phyloP scores from a whole-genome alignment of 1,284 basidiomycete genomes.

The Cryptococcus depauperatus region DNA sequence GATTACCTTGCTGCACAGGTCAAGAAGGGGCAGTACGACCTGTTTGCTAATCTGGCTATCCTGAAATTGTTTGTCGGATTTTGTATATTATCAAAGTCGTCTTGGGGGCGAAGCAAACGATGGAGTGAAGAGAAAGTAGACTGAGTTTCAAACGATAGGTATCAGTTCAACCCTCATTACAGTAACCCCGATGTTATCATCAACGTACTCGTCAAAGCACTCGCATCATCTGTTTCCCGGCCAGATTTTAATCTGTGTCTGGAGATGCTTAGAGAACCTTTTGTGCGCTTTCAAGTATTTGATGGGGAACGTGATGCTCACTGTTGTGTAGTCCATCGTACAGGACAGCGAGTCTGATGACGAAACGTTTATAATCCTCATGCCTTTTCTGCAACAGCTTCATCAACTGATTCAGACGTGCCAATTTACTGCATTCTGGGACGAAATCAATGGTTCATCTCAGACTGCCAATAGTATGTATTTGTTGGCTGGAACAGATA shows the following conservation, averaged over 20 bases:
- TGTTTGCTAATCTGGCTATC: slow-evolving; percentile 78
- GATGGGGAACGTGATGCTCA: slow-evolving; percentile 1
- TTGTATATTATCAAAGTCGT: background rate
- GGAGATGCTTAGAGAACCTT: slow-evolving; percentile 53
- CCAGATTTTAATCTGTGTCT: slow-evolving; percentile 87
- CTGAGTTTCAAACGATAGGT: slow-evolving; percentile 50
- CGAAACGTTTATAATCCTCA: slow-evolving; percentile 63
- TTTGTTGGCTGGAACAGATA: background rate
- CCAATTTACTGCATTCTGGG: slow-evolving; percentile 86
- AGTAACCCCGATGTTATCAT: slow-evolving; percentile 88
- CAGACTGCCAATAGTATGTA: slow-evolving; percentile 31
- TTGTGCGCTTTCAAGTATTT: slow-evolving; percentile 18
- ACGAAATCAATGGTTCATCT: slow-evolving; percentile 56
- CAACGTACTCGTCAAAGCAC: slow-evolving; percentile 88
- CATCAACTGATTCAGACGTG: slow-evolving; percentile 74
- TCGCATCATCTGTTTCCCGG: slow-evolving; percentile 65
- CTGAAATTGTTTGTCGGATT: slow-evolving; percentile 58
- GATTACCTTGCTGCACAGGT: slow-evolving; percentile 92
- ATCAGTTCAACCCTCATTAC: slow-evolving; percentile 91
- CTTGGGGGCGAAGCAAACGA: background rate
- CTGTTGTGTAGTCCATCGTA: slow-evolving; percentile 35
- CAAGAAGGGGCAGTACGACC: slow-evolving; percentile 81
- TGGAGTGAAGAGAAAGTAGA: slow-evolving; percentile 4
- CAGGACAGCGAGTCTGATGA: slow-evolving; percentile 55
- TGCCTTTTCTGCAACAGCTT: slow-evolving; percentile 66